Evolutionary conservation across 306 rosid species (phyloP), one percentile per base, ranked within the genome.

Genomic region (Acmispon strigosus): DNA sequence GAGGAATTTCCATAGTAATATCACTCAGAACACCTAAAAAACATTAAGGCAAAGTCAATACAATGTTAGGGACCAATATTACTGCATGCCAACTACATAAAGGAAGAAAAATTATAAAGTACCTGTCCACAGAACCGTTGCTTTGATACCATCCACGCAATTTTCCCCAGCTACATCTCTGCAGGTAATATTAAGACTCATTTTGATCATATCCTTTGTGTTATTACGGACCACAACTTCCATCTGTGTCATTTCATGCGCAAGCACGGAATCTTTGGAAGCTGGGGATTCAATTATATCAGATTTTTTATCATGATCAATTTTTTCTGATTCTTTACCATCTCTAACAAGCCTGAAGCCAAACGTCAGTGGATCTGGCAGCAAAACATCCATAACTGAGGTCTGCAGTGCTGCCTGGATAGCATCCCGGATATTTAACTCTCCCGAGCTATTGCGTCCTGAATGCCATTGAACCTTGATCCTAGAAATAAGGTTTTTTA

Each of bases 141-240:
- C 90, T 80, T 89, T 91, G 49, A 84, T 70, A 45, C 90, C 86
- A 73, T 91, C 99, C 10, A 95, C 78, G 44, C 97, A 91, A 45
- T 87, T 91, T 72, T 91, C 92, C 60, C 99, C 97, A 59, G 99
- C 92, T 44, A 94, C 97, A 78, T 94, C 99, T 79, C 97, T 85
- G 80, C 97, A 89, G 7, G 87, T 82, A 60, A 94, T 82, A 60
- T 86, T 85, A 41, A 94, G 97, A 68, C 77, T 89, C 90, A 91
- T 84, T 79, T 79, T 89, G 80, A 94, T 91, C 81, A 71, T 63
- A 71, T 94, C 99, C 82, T 84, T 94, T 0, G 99, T 89, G 80
- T 94, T 94, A 66, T 94, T 94, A 18, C 96, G 96, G 68, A 91
- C 97, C 68, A 85, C 65, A 60, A 91, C 99, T 75, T 91, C 97